phyloP scores from a whole-genome alignment of 2,329 filamentous ascomycete species.

The Clonostachys solani region DNA sequence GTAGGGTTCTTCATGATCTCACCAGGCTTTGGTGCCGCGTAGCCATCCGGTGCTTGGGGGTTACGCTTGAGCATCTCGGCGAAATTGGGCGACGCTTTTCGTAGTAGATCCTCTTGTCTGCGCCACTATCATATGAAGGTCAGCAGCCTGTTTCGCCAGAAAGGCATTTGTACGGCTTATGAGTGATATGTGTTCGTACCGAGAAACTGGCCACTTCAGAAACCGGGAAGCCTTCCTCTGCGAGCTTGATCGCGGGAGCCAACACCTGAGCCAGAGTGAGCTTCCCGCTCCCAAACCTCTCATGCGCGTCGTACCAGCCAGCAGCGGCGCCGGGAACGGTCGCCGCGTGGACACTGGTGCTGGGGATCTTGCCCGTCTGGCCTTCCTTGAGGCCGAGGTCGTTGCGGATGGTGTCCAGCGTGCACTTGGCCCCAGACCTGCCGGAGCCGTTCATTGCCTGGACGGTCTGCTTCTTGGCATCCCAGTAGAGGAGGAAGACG shows the following conservation, averaged over 20 bases:
- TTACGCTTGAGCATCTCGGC: conserved; percentile 84
- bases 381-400: conserved; percentile 63
- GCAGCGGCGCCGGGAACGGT: conserved; percentile 89
- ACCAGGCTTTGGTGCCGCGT: conserved; percentile 70
- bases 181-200: conserved; percentile 42
- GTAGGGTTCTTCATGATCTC: conserved; percentile 87
- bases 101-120: conserved; percentile 56
- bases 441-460: conserved; percentile 90
- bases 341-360: conserved; percentile 72
- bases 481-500: conserved; percentile 93
- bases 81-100: conserved; percentile 77
- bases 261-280: conserved; percentile 74
- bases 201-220: conserved; percentile 69
- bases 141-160: conserved; percentile 25
- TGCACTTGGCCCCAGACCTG: conserved; percentile 66
- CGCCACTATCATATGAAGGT: conserved; percentile 52
- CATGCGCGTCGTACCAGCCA: conserved; percentile 87
- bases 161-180: not conserved
- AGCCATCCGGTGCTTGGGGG: conserved; percentile 60
- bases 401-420: conserved; percentile 64
- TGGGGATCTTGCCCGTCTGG: conserved; percentile 59
- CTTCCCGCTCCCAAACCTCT: conserved; percentile 86
- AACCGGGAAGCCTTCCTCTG: conserved; percentile 85
- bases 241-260: conserved; percentile 77
- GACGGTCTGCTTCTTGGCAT: conserved; percentile 76